Conservation (phyloP, 2,329 filamentous ascomycete genomes). For the Pestalotiopsis sp. region DNA sequence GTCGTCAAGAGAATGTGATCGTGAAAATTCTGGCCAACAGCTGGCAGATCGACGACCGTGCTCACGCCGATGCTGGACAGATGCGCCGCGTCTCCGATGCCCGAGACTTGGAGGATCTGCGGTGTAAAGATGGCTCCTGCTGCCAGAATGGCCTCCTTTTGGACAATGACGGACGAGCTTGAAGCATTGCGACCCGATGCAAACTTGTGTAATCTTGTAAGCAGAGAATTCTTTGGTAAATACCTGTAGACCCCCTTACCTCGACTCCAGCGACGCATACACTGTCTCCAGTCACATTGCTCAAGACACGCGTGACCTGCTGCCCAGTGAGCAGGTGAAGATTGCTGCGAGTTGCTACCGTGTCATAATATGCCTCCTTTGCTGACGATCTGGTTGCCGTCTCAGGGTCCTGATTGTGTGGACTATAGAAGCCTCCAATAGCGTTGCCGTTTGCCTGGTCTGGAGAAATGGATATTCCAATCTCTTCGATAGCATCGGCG, state of each 20-base stretch:
- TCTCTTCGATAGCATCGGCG: background rate
- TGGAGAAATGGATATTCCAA: background rate
- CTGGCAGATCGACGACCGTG: slow-evolving; percentile 32
- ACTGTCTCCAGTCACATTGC: slow-evolving; percentile 15
- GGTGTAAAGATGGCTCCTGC: slow-evolving; percentile 34
- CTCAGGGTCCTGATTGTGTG: background rate
- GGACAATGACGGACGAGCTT: slow-evolving; percentile 27
- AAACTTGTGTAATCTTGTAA: slow-evolving; percentile 22
- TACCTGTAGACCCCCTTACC: slow-evolving; percentile 25
- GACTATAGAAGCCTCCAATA: background rate
- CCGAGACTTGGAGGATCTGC: slow-evolving; percentile 34
- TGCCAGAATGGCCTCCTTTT: slow-evolving; percentile 32
- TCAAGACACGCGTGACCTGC: slow-evolving; percentile 39
- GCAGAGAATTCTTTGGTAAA: background rate
- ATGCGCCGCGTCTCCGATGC: slow-evolving; percentile 32
- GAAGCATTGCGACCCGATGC: slow-evolving; percentile 23
- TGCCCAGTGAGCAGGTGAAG: slow-evolving; percentile 41
- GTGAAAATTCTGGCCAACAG: slow-evolving; percentile 35
- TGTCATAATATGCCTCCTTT: slow-evolving; percentile 42
- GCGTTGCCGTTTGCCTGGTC: slow-evolving; percentile 8
- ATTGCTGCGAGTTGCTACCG: slow-evolving; percentile 37
- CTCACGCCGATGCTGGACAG: slow-evolving; percentile 29
- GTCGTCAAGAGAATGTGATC: slow-evolving; percentile 25
- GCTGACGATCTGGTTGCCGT: background rate
- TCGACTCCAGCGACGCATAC: slow-evolving; percentile 36